Evolutionary conservation across 306 rosid species (phyloP).

Genomic region (Vigna radiata): DNA sequence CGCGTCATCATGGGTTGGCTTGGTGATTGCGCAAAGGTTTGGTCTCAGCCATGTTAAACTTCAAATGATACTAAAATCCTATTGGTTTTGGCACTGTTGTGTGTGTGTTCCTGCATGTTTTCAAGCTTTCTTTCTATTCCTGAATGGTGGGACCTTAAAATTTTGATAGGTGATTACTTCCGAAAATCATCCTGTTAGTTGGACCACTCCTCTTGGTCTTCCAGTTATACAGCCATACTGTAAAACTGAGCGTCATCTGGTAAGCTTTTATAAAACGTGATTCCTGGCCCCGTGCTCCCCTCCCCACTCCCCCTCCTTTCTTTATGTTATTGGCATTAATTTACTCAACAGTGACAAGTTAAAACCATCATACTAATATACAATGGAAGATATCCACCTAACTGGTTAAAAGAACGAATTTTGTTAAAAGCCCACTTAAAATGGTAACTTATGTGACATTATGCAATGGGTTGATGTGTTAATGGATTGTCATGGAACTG

Average conservation of each 20-base stretch:
- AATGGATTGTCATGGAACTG: too few species aligned
- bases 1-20: conserved; percentile 89
- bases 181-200: conserved; percentile 79
- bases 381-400: not conserved
- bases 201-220: conserved; percentile 95
- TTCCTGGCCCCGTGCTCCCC: too few species aligned
- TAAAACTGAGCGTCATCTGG: conserved; percentile 77
- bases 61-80: conserved; percentile 23
- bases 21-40: conserved; percentile 87
- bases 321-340: not conserved
- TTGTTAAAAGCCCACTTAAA: not conserved
- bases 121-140: conserved; percentile 7
- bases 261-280: conserved; percentile 46
- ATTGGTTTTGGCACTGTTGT: conserved; percentile 35
- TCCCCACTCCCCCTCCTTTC: too few species aligned
- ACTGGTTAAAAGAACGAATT: conserved; percentile 8
- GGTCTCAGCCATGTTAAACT: conserved; percentile 26
- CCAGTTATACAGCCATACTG: conserved; percentile 87
- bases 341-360: not conserved
- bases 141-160: conserved; percentile 35
- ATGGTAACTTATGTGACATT: not conserved
- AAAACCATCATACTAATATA: not conserved
- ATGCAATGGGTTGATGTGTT: conserved; percentile 10
- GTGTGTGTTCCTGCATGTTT: not conserved
- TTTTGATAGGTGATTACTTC: conserved; percentile 68